Percentiles rank a stretch among this genome's conserved stretches.
Conservation (phyloP, 2,329 filamentous ascomycete species). For the Aspergillus costaricaensis region DNA sequence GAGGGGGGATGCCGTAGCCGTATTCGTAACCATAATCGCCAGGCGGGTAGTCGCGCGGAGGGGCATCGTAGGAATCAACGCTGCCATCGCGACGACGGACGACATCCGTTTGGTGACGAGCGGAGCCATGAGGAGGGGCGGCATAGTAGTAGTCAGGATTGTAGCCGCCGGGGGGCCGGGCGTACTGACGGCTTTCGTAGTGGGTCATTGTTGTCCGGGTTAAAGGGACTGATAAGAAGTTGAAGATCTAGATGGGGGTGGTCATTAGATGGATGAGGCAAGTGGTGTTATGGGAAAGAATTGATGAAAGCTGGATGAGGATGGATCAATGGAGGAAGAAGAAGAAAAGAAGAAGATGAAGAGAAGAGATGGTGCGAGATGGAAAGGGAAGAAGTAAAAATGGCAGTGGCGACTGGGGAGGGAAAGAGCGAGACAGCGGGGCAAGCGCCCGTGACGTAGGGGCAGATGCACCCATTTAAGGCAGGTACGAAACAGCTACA, state of each 20-base stretch:
- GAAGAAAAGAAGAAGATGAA: constrained; percentile 14
- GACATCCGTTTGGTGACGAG: constrained; percentile 18
- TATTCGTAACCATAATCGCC: constrained; percentile 50
- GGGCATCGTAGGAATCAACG: constrained; percentile 74
- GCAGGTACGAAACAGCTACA: no score
- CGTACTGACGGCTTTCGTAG: constrained; percentile 39
- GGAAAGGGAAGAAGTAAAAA: constrained; percentile 7
- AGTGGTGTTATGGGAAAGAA: not conserved
- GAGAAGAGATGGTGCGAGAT: constrained; percentile 12
- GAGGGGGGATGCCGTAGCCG: constrained; percentile 32
- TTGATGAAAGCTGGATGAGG: not conserved
- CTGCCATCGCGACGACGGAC: constrained; percentile 61
- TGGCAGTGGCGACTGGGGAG: no score
- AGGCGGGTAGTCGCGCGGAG: constrained; percentile 80
- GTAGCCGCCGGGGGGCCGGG: constrained; percentile 28
- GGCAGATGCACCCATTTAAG: not conserved
- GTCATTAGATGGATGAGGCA: not conserved
- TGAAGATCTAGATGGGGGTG: constrained; percentile 1
- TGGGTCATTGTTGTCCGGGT: constrained; percentile 37
- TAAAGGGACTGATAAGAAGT: not conserved
- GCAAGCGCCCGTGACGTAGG: constrained; percentile 24
- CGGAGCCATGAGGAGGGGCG: constrained; percentile 19
- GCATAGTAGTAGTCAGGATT: constrained; percentile 34
- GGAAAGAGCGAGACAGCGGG: not conserved
- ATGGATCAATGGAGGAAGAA: constrained; percentile 7